Base-by-base conservation (phyloP, 148 eudicot genomes). In the Rhododendron griersonianum region DNA sequence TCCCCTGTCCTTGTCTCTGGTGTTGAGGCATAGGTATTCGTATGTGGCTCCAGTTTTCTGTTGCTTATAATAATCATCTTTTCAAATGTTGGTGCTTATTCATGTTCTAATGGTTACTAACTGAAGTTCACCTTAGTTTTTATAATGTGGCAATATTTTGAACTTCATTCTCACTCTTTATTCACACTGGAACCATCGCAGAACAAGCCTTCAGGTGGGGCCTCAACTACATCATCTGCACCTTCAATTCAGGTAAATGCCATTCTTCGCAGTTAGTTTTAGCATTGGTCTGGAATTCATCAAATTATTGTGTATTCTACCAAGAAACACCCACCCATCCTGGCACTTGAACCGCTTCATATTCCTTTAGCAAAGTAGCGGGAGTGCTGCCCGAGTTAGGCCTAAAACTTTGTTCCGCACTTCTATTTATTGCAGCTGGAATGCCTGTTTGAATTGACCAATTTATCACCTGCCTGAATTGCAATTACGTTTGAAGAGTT, bases 191-290 rank as follows among this genome's bases (percentile, higher is more conserved):
- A 81, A 39, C 84, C 57, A 78, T 79, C 88, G 89, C 83, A 95
- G 98, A 90, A 75, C 55, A 95, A 94, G 90, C 90, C 95, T 21
- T 63, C 94, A 77, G 85, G 93, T 85, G 93, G 88, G 81, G 91
- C 89, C n/a, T 87, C 95, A 84, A 91, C 92, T 19, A 86, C 82
- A 75, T 86, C 98, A 19, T 84, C 87, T 61, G 86, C 92, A 65
- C 90, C 98, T 86, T 86, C 91, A 77, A 86, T 69, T 82, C 90
- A 89, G 91, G 96, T 95, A 89, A 76, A 83, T 65, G 61, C 83
- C 47, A 2, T 77, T 50, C 76, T 44, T 65, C 51, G 45, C 45
- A 28, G 28, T 85, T 63, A 45, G 53, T 53, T 11, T 47, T 16
- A 7, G 61, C 51, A 55, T n/a, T 25, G 18, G 76, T 57, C 18